A percentile compares a stretch with the other conserved stretches of the same genome.
phyloP scores from a whole-genome alignment of 257 asterid species.

The Rhazya stricta region DNA sequence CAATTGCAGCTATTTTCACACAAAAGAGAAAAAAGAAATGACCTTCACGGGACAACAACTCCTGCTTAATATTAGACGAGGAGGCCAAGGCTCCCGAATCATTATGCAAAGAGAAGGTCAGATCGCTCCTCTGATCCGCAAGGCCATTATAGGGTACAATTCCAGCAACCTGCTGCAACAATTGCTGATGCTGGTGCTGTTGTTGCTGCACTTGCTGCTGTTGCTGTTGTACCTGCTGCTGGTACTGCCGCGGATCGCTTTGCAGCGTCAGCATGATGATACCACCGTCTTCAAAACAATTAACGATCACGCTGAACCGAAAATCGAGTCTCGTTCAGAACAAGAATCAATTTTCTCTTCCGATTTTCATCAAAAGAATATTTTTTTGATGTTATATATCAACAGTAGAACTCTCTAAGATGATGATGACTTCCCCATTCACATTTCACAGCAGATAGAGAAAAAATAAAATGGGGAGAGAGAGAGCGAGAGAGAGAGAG shows the following conservation, averaged over 20 bases:
- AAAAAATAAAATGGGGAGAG: neutral
- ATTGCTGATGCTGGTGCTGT: conserved; percentile 17
- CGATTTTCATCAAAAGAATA: neutral
- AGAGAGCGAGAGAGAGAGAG: neutral
- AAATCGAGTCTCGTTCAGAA: neutral
- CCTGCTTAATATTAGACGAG: conserved; percentile 45
- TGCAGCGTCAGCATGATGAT: conserved; percentile 79
- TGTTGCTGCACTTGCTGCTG: conserved; percentile 38
- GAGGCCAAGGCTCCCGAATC: conserved; percentile 30
- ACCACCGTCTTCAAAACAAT: neutral
- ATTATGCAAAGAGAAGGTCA: conserved; percentile 19
- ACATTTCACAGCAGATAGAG: neutral
- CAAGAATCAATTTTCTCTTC: neutral
- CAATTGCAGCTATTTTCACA: neutral
- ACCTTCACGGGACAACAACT: conserved; percentile 63
- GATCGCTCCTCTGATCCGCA: conserved; percentile 33
- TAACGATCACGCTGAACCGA: neutral
- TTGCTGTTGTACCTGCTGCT: conserved; percentile 48
- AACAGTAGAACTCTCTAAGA: neutral
- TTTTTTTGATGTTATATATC: neutral
- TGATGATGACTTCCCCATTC: neutral
- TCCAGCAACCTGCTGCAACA: conserved; percentile 26
- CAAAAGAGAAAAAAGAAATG: neutral
- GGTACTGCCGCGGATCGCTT: conserved; percentile 73
- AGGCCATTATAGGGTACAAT: neutral